Evolutionary conservation across 257 asterid genomes (phyloP), one percentile per base, ranked within the genome.

Genomic region (Solanum tarijense): DNA sequence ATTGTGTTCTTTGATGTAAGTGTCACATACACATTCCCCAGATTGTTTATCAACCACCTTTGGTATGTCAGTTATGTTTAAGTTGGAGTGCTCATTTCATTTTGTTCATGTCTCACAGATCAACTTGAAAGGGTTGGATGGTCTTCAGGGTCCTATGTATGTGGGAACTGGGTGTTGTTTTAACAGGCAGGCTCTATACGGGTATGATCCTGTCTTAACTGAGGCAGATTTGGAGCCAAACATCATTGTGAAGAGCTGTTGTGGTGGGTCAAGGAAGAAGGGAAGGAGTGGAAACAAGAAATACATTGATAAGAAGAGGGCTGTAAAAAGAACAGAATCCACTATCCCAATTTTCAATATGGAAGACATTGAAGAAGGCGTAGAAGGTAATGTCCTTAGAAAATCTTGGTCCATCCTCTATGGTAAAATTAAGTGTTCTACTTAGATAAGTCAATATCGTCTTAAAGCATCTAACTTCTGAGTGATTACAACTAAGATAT

Each of bases 151-250:
- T 88, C 99, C 99, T 18, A 95, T 96, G 79, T 96, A 96, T 46
- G 99, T 96, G 88, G 99, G 99, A 87, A 96, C 99, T 6, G 99
- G 99, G 39, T 96, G 99, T 89, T 96, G 99, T 89, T 96, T 96
- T 89, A 96, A 95, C 90, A 89, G 98, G 91, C 97, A 93, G 78
- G 99, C 99, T 84, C 88, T 96, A 21, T 96, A 96, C 25, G 99
- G 99, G 83, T 96, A 96, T 65, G 99, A 96, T 86, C 99, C 99
- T 23, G 93, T 93, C 84, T 91, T 94, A 88, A 92, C 98, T 12
- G 96, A 94, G 91, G 98, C 92, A 86, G 98, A 95, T 90, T 89
- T 95, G 91, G 96, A 95, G 73, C 98, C 98, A 85, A 94, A 93
- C 90, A 92, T 94, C 86, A 93, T 95, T 35, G 94, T 95, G 55